Conservation (phyloP, 2,329 filamentous ascomycete species). For the Diaporthe ilicicola region DNA sequence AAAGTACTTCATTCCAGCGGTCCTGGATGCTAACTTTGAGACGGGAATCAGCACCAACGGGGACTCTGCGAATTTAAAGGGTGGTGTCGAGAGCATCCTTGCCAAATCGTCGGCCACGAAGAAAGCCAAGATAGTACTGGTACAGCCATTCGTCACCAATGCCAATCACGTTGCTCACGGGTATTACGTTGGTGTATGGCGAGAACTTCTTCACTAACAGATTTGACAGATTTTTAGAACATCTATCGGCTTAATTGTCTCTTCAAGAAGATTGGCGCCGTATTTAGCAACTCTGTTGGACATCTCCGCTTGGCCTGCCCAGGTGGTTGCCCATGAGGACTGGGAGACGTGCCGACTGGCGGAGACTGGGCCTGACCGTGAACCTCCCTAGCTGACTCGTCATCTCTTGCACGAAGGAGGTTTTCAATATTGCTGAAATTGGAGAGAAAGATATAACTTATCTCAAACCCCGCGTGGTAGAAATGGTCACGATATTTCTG, state of each 20-base stretch:
- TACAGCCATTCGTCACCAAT: conserved; percentile 36
- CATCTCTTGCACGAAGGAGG: too few relatives aligned
- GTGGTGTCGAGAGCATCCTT: too few relatives aligned
- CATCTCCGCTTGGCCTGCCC: too few relatives aligned
- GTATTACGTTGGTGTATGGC: conserved; percentile 24
- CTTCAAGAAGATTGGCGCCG: too few relatives aligned
- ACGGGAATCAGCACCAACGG: too few relatives aligned
- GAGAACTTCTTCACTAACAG: conserved; percentile 26
- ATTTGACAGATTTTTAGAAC: neutral
- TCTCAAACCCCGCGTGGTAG: conserved; percentile 1
- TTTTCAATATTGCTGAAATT: neutral
- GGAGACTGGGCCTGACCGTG: too few relatives aligned
- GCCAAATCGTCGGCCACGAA: neutral
- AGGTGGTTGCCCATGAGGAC: too few relatives aligned
- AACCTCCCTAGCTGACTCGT: neutral
- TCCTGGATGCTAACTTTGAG: too few relatives aligned
- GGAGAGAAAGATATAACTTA: neutral
- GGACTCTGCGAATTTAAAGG: too few relatives aligned
- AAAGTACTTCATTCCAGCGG: too few relatives aligned
- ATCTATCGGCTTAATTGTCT: neutral
- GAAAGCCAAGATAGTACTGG: conserved; percentile 33
- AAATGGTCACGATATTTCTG: neutral
- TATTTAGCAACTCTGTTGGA: too few relatives aligned
- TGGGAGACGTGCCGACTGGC: too few relatives aligned
- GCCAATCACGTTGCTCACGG: conserved; percentile 28